phyloP scores from a whole-genome alignment of 495 filamentous ascomycete species.

The Penicillium daleae region DNA sequence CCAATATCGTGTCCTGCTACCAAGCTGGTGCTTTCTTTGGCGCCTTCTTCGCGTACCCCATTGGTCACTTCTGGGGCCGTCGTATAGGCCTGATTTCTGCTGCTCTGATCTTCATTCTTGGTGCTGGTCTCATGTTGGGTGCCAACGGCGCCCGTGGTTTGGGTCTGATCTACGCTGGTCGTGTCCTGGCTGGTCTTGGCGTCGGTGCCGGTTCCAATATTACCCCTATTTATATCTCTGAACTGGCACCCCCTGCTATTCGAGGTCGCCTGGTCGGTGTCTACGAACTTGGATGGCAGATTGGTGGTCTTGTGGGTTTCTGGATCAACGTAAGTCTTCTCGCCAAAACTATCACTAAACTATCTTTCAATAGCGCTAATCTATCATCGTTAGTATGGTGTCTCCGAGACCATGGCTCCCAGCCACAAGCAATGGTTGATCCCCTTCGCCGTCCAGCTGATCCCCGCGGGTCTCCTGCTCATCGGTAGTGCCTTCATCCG shows the following conservation, averaged over 20 bases:
- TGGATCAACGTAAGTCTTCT: slow-evolving; percentile 62
- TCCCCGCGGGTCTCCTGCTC: slow-evolving; percentile 54
- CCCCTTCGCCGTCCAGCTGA: slow-evolving; percentile 58
- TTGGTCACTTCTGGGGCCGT: slow-evolving; percentile 61
- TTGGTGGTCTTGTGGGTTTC: slow-evolving; percentile 73
- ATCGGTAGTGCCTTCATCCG: slow-evolving; percentile 51
- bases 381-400: slow-evolving; percentile 37
- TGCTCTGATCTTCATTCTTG: slow-evolving; percentile 61
- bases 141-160: slow-evolving; percentile 60
- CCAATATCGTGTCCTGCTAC: slow-evolving; percentile 72
- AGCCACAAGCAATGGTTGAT: slow-evolving; percentile 57
- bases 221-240: slow-evolving; percentile 79
- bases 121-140: slow-evolving; percentile 65
- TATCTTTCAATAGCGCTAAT: slow-evolving; percentile 16
- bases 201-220: slow-evolving; percentile 76
- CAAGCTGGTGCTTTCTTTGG: slow-evolving; percentile 74
- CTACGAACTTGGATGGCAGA: slow-evolving; percentile 74
- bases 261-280: slow-evolving; percentile 77
- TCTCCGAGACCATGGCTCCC: slow-evolving; percentile 35
- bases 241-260: slow-evolving; percentile 77
- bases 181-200: slow-evolving; percentile 71
- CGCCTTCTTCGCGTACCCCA: slow-evolving; percentile 61
- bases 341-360: background rate
- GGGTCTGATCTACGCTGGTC: slow-evolving; percentile 67
- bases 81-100: slow-evolving; percentile 58